Evolutionary conservation across 2,329 filamentous ascomycete genomes (phyloP), one percentile per base, ranked within the genome.

Genomic region (Coniochaeta sp.): DNA sequence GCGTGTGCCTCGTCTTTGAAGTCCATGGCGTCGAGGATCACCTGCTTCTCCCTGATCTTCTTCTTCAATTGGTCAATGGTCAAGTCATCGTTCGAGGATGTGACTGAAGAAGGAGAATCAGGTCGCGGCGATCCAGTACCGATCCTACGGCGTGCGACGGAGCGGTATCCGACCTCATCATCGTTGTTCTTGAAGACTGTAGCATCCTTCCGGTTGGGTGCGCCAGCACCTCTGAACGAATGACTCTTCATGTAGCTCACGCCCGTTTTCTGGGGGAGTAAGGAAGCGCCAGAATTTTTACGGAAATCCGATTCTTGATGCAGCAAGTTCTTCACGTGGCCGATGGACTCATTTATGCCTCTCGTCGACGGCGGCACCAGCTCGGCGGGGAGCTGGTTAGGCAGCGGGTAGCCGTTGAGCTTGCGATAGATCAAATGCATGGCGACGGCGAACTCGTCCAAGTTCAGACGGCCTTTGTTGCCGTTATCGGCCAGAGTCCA

Each of bases 341-440:
- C 93, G 64, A 99, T 93, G 5, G 95, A 96, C 69, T 93, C 90
- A 67, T 88, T 93, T 68, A 99, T 85, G 73, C 97, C 96, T 64
- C 93, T 86, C 12, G 93, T 96, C 1, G 95, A 98, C 1, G 95
- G 95, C 24, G 95, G 95, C 7, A 98, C 88, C 62, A 99, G 84
- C 78, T 99, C 95, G 0, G 95, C 86, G 9, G 95, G 95, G 12
- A 99, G 81, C 52, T 89, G 88, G 68, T 87, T 90, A 17, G 95
- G 95, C 34, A 98, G 82, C 1, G 93, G 93, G 70, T 98, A 98
- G 38, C 93, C 93, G 69, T 99, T 98, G 59, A 99, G 82, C 72
- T 96, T 96, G 68, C 95, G 85, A 77, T 99, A 99, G 68, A 99
- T 99, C 75, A 99, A 79, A 81, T 99, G 95, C 95, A 99, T 99